phyloP scores from a whole-genome alignment of 1,139 yeast genomes.

The Saccharomyces hybrid region DNA sequence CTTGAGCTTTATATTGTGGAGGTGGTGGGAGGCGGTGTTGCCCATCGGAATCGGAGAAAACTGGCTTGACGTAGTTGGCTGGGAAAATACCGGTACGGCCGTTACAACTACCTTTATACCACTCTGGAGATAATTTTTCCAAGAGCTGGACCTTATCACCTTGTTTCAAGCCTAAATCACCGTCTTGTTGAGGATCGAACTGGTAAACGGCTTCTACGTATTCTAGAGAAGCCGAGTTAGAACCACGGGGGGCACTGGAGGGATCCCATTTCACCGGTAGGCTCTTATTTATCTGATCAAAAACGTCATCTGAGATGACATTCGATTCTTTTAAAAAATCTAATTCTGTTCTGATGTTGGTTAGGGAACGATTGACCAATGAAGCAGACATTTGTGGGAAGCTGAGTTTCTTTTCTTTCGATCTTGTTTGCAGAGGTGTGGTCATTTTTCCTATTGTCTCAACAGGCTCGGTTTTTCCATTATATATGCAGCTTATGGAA shows the following conservation, averaged over 20 bases:
- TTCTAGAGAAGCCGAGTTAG: constrained; percentile 25
- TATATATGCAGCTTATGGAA: constrained; percentile 8
- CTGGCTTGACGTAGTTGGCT: constrained; percentile 62
- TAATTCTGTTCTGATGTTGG: constrained; percentile 62
- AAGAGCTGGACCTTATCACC: constrained; percentile 65
- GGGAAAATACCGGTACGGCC: constrained; percentile 79
- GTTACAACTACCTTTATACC: constrained; percentile 79
- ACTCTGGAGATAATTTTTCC: constrained; percentile 73
- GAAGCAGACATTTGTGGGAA: constrained; percentile 39
- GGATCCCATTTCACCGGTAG: constrained; percentile 55
- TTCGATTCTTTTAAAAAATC: constrained; percentile 75
- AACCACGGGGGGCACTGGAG: constrained; percentile 7
- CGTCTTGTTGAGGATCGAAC: constrained; percentile 59
- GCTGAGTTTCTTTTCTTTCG: constrained; percentile 6
- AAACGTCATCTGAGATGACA: constrained; percentile 57
- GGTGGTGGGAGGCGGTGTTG: constrained; percentile 37
- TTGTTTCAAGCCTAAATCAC: constrained; percentile 54
- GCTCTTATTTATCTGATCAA: constrained; percentile 41
- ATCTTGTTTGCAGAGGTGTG: neutral
- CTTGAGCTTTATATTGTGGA: constrained; percentile 36
- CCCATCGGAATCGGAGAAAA: constrained; percentile 31
- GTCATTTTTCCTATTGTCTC: neutral
- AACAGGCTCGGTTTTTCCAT: neutral
- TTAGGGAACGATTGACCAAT: constrained; percentile 66
- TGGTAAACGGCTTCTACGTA: constrained; percentile 64